Percentiles rank a stretch among this genome's conserved stretches.
These are phyloP conservation scores for Coemansia sp. DNA, from an alignment of 192 early-diverging fungal genomes.

Conservation along the genomic window DNA sequence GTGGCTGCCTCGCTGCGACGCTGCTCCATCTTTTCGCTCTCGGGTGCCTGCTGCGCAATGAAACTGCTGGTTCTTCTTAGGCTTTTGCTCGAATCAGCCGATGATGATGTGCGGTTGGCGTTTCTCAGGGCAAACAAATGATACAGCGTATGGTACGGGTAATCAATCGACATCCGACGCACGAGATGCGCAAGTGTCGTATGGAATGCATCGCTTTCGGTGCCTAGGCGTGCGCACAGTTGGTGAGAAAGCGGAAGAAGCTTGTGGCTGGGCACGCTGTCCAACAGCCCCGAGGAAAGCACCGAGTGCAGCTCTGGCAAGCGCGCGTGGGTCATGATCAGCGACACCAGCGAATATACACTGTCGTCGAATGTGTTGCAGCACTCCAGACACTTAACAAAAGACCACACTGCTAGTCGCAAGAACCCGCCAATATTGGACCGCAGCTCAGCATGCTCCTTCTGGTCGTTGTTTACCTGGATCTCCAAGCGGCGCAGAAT, in stretches of 20 bases:
- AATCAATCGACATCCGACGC: slow-evolving; percentile 40
- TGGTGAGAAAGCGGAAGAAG: slow-evolving; percentile 50
- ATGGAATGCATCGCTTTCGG: slow-evolving; percentile 32
- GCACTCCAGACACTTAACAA: slow-evolving; percentile 39
- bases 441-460: slow-evolving; percentile 30
- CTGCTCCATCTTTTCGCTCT: slow-evolving; percentile 47
- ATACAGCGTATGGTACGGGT: slow-evolving; percentile 46
- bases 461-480: slow-evolving; percentile 38
- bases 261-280: slow-evolving; percentile 46
- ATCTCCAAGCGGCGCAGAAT: slow-evolving; percentile 37
- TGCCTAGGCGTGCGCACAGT: slow-evolving; percentile 50
- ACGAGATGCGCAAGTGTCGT: slow-evolving; percentile 22
- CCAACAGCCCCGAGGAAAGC: slow-evolving; percentile 19
- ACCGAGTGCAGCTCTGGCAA: slow-evolving; percentile 23
- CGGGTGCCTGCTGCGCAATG: slow-evolving; percentile 13
- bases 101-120: slow-evolving; percentile 33
- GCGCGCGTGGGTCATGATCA: slow-evolving; percentile 44
- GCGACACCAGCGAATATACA: slow-evolving; percentile 42
- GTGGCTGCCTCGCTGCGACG: slow-evolving; percentile 44
- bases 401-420: slow-evolving; percentile 43
- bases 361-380: slow-evolving; percentile 38
- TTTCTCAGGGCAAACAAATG: slow-evolving; percentile 52
- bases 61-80: slow-evolving; percentile 14
- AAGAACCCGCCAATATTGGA: slow-evolving; percentile 38
- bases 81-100: not conserved